Evolutionary conservation across 176 grass and related monocot species (phyloP), one percentile per base, ranked within the genome.

Genomic region (Typha latifolia): DNA sequence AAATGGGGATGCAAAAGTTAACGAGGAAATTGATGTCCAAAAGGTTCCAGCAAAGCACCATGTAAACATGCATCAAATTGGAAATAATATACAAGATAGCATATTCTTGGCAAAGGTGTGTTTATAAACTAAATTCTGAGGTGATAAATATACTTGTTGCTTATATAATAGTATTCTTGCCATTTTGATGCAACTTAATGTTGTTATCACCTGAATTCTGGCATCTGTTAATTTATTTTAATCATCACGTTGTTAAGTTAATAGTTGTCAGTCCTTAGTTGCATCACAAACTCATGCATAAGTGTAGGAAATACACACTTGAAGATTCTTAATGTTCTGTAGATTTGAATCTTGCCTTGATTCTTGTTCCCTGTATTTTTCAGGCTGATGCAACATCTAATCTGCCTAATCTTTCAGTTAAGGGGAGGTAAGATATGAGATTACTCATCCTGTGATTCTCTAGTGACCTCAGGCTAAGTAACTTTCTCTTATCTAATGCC

Each of bases 31-130:
- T 37, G 48, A 50, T 32, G 31, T 65, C 26, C 16, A 13, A 34
- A 32, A 19, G 29, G 43, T 68, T 5, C 47, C 47, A 31, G 48
- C 12, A 14, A 68, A 16, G 48, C 21, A 37, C 23, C 49, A 23
- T 13, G 66, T 50, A 49, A 68, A 32, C 21, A 64, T 34, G 29
- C 12, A 64, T 64, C 13, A 64, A 37, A 37, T 32, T 27, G 14
- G 66, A 68, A 19, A 50, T 26, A 47, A 6, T 48, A 51, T 10
- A 14, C 47, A 50, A 27, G 66, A 27, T 49, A 27, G 20, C 4
- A 68, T 49, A 49, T 67, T 15, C 47, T 23, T 67, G 48, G 66
- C 23, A 24, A 68, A 68, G 48, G 66, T 51, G 12, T 49, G 19
- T 50, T 68, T 68, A 26, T 18, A 11, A 11, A 20, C 10, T 18